phyloP scores from a whole-genome alignment of 495 filamentous ascomycete genomes.

The Neurospora cerealis region DNA sequence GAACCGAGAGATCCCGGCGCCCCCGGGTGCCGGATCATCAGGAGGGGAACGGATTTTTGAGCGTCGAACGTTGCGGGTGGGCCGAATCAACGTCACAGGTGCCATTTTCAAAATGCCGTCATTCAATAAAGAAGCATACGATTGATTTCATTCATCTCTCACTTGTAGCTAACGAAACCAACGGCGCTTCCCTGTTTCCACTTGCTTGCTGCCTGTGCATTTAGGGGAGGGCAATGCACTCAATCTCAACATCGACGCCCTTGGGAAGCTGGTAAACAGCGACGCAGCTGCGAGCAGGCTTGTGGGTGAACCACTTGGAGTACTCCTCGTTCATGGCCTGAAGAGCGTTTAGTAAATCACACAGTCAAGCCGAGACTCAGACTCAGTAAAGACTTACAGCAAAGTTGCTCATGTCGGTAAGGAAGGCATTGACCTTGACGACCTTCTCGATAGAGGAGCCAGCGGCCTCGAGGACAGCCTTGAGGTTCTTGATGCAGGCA shows the following conservation, averaged over 20 bases:
- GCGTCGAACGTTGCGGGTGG: background rate
- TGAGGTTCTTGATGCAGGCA: constrained; percentile 66
- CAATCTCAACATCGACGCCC: constrained; percentile 85
- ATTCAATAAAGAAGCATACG: background rate
- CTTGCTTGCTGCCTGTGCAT: background rate
- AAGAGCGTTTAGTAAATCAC: constrained; percentile 3
- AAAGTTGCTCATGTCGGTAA: constrained; percentile 78
- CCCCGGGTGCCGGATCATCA: background rate
- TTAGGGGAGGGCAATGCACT: constrained; percentile 70
- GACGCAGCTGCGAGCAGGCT: constrained; percentile 88
- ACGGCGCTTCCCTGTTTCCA: background rate
- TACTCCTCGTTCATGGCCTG: constrained; percentile 80
- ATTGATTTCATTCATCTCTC: background rate
- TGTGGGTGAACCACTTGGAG: constrained; percentile 76
- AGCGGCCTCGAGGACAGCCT: constrained; percentile 67
- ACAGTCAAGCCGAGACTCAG: background rate
- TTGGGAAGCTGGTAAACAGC: constrained; percentile 85
- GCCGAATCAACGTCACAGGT: background rate
- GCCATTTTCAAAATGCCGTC: background rate
- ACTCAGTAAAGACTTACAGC: constrained; percentile 23
- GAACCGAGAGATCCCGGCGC: background rate
- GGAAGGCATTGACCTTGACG: constrained; percentile 76
- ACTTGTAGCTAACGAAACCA: constrained; percentile 6
- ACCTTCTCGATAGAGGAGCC: constrained; percentile 63
- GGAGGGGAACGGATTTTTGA: background rate